These are phyloP conservation scores for Adansonia digitata DNA, from an alignment of 345 rosid genomes.

Conservation along the genomic window DNA sequence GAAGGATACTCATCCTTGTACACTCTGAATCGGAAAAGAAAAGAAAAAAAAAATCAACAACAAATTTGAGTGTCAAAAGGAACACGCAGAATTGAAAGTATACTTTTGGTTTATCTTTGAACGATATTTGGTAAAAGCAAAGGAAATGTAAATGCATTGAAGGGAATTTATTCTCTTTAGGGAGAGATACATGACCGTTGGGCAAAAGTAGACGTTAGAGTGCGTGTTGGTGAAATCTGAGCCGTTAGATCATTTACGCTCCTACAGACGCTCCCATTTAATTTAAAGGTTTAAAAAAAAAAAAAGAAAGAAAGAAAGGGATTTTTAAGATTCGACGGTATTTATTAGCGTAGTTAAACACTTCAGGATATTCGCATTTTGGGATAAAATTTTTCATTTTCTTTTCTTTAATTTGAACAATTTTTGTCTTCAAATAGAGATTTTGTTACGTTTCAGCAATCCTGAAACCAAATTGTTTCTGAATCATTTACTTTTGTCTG, in stretches of 20 bases:
- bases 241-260: constrained; percentile 43
- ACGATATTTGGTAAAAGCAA: not conserved
- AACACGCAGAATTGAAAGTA: not conserved
- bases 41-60: not conserved
- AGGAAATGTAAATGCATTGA: not conserved
- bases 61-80: not conserved
- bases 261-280: constrained; percentile 64
- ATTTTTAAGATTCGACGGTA: not conserved
- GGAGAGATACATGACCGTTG: constrained; percentile 62
- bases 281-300: constrained; percentile 27
- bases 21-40: not conserved
- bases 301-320: too few species aligned
- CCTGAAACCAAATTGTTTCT: not conserved
- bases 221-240: constrained; percentile 19
- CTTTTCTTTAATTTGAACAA: not conserved
- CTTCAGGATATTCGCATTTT: not conserved
- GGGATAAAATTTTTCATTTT: not conserved
- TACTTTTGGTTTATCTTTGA: not conserved
- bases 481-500: not conserved
- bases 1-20: constrained; percentile 47
- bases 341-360: not conserved
- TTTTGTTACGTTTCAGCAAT: not conserved
- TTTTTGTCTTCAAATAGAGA: not conserved
- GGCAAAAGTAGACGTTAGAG: constrained; percentile 51
- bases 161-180: constrained; percentile 21